Base-by-base conservation (phyloP, 2,329 filamentous ascomycete species). In the Grosmannia penicillata region DNA sequence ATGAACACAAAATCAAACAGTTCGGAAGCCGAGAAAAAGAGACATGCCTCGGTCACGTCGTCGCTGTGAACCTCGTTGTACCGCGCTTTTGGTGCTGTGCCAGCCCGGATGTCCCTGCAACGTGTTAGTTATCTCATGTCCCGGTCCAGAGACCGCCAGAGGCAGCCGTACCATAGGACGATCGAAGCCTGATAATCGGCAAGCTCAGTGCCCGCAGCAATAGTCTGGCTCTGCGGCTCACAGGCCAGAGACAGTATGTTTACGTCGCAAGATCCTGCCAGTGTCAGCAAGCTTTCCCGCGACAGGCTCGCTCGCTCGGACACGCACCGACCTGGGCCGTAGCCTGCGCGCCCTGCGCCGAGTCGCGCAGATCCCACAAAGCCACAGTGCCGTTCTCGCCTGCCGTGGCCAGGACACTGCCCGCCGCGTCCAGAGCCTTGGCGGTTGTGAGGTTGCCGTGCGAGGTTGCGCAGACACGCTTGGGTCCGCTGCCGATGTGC, bases 121-220 rank as follows among this genome's bases (percentile, higher is more conserved):
- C 3, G 8, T 22, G 23, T 25, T 19, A 39, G 29, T 4, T 6
- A 14, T n/a, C n/a, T n/a, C n/a, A n/a, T n/a, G n/a, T n/a, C n/a
- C n/a, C n/a, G n/a, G n/a, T n/a, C 7, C 11, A 31, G 14, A 25
- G 22, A 8, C 2, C 4, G 19, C 7, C 6, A 6, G 8, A 7
- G n/a, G 10, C 21, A 36, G 5, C 23, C 59, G 43, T 55, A 76
- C 75, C 75, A 81, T 45, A 79, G 58, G 29, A 70, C 51, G 33
- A 81, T 70, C 6, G 70, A 71, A 14, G 75, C 71, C 41, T 70
- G 65, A 53, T 75, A 66, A 47, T 78, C 71, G 29, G 72, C 70
- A 27, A 82, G 63, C 50, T 89, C 83, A 1, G 82, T 85, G 24
- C 83, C 83, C 8, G 76, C 74, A 18, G 77, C 81, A 15, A 89